Percentiles rank a stretch among this genome's conserved stretches.
Conservation (phyloP, 208 protist genomes). For the Trypanosoma congolense region DNA sequence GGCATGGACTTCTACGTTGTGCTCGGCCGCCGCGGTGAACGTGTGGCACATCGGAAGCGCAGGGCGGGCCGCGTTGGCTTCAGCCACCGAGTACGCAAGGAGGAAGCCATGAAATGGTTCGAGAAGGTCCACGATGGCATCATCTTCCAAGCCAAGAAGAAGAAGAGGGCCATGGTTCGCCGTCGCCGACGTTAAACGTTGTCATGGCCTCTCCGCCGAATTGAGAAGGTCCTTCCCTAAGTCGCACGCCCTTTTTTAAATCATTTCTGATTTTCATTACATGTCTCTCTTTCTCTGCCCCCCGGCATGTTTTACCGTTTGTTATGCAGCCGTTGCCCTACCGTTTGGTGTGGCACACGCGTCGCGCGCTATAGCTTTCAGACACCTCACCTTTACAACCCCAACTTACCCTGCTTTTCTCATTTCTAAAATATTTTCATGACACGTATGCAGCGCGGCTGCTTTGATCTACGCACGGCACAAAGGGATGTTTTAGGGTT, state of each 20-base stretch:
- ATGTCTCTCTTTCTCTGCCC: not conserved
- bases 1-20: conserved; percentile 98
- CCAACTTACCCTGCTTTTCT: not conserved
- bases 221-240: not conserved
- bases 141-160: conserved; percentile 81
- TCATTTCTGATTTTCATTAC: conserved; percentile 2
- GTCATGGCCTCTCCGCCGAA: not conserved
- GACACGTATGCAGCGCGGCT: no score
- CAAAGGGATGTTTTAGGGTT: no score
- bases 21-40: conserved; percentile 94
- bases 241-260: conserved; percentile 3
- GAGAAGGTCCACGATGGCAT: conserved; percentile 97
- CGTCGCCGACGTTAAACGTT: conserved; percentile 98
- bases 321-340: no score
- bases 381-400: not conserved
- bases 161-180: conserved; percentile 96
- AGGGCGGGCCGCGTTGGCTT: conserved; percentile 80
- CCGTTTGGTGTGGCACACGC: no score
- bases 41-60: conserved; percentile 92
- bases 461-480: no score
- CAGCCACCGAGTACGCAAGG: conserved; percentile 92
- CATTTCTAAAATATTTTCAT: not conserved
- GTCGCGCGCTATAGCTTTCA: no score
- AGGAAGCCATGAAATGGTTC: conserved; percentile 99
- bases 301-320: not conserved